These are phyloP conservation scores for Phellinidium pouzarii DNA, from an alignment of 1,284 basidiomycete species.

Conservation along the genomic window DNA sequence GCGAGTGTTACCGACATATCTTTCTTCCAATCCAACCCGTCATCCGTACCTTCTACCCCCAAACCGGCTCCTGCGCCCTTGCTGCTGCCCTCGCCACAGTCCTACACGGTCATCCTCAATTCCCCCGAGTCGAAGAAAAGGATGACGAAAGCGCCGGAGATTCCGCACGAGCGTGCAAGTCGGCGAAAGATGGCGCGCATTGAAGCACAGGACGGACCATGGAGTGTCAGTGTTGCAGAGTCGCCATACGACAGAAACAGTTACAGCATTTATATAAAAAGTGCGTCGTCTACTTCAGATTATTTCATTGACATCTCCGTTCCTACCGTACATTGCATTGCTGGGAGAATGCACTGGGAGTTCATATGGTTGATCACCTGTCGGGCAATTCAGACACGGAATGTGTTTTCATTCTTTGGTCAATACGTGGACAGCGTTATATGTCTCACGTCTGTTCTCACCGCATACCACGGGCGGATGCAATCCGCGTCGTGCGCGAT, in stretches of 20 bases:
- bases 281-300: conserved; percentile 30
- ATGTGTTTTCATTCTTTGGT: not conserved
- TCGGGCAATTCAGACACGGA: not conserved
- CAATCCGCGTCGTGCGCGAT: too few species aligned
- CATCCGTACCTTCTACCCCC: conserved; percentile 20
- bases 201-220: conserved; percentile 60
- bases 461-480: too few species aligned
- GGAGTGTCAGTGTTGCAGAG: conserved; percentile 71
- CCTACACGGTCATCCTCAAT: conserved; percentile 22
- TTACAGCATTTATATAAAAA: conserved; percentile 57
- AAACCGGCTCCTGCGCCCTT: conserved; percentile 24
- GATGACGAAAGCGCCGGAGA: conserved; percentile 12
- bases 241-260: conserved; percentile 51
- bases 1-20: conserved; percentile 32
- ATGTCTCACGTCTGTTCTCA: too few species aligned
- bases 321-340: conserved; percentile 22
- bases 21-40: conserved; percentile 28
- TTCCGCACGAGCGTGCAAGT: conserved; percentile 25
- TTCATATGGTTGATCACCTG: not conserved
- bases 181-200: conserved; percentile 40
- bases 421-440: too few species aligned
- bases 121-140: conserved; percentile 24
- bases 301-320: conserved; percentile 2
- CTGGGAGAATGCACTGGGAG: conserved; percentile 15
- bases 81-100: conserved; percentile 33